Conservation (phyloP, 805 yeast species). For the Metschnikowia vanudenii region DNA sequence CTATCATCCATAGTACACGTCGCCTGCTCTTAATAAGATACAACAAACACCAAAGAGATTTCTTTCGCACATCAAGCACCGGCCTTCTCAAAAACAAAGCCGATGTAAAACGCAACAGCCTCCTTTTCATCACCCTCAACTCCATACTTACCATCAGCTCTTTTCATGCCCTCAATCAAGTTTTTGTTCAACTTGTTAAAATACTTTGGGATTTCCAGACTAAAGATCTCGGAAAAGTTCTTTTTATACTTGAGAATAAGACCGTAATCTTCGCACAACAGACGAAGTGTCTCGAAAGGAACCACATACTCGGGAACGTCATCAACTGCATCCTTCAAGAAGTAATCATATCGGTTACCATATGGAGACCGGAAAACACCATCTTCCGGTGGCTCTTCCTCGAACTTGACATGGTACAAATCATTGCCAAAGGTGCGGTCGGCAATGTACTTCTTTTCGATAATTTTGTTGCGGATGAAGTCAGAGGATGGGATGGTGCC, state of each 20-base stretch:
- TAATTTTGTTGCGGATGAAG: conserved; percentile 65
- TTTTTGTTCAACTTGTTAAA: conserved; percentile 56
- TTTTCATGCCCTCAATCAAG: conserved; percentile 64
- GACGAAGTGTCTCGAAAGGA: conserved; percentile 84
- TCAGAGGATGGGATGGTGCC: conserved; percentile 96
- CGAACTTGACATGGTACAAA: conserved; percentile 77
- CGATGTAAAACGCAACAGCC: conserved; percentile 82
- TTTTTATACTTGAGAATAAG: conserved; percentile 68
- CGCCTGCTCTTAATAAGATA: no score
- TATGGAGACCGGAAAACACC: conserved; percentile 72
- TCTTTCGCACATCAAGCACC: neutral
- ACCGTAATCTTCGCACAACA: conserved; percentile 80
- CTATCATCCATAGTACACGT: no score
- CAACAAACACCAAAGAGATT: no score
- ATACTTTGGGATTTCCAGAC: conserved; percentile 71
- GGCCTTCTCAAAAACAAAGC: conserved; percentile 74
- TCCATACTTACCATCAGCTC: conserved; percentile 79
- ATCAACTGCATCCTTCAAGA: conserved; percentile 88
- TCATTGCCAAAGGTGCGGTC: conserved; percentile 78
- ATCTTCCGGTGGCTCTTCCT: conserved; percentile 70
- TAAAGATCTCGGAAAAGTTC: conserved; percentile 80
- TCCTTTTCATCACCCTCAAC: conserved; percentile 89
- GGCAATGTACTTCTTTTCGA: conserved; percentile 41
- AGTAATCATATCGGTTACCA: conserved; percentile 83
- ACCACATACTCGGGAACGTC: conserved; percentile 96